These are phyloP conservation scores for Cytospora schulzeri DNA, from an alignment of 2,329 filamentous ascomycete species.

Conservation along the genomic window DNA sequence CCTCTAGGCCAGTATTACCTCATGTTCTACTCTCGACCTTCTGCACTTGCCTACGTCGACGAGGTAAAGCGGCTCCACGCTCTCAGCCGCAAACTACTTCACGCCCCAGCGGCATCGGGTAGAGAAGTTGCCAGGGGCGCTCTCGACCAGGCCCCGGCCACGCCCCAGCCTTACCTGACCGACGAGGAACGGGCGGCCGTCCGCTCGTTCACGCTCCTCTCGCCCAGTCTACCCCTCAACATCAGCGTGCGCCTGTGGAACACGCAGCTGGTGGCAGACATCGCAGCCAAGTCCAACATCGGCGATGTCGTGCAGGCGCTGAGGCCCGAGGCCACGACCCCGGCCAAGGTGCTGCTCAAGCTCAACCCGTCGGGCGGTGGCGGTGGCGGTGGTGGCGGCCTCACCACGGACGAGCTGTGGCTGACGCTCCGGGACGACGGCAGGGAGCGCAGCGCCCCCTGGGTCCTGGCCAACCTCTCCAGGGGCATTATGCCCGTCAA, in stretches of 20 bases:
- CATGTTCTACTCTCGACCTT: constrained; percentile 62
- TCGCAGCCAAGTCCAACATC: constrained; percentile 28
- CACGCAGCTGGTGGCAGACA: constrained; percentile 30
- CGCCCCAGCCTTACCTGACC: constrained; percentile 42
- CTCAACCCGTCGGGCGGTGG: constrained; percentile 30
- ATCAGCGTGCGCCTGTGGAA: constrained; percentile 29
- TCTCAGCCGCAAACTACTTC: constrained; percentile 34
- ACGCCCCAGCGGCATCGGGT: constrained; percentile 33
- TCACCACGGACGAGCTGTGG: constrained; percentile 40
- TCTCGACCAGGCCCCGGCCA: constrained; percentile 40
- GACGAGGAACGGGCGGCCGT: constrained; percentile 41
- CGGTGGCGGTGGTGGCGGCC: constrained; percentile 34
- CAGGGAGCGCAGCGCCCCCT: constrained; percentile 43
- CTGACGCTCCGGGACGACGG: constrained; percentile 47
- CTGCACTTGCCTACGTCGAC: constrained; percentile 63
- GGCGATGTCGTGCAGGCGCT: constrained; percentile 30
- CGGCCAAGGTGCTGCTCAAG: constrained; percentile 40
- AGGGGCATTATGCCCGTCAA: constrained; percentile 30
- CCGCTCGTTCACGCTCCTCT: constrained; percentile 52
- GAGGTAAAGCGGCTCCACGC: constrained; percentile 54
- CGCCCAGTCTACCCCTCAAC: constrained; percentile 39
- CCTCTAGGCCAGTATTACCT: constrained; percentile 68
- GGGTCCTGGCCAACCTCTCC: constrained; percentile 36
- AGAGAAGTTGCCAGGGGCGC: constrained; percentile 44
- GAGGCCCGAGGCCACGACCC: constrained; percentile 29